Conservation (phyloP, 2,329 filamentous ascomycete species). For the Cadophora malorum region DNA sequence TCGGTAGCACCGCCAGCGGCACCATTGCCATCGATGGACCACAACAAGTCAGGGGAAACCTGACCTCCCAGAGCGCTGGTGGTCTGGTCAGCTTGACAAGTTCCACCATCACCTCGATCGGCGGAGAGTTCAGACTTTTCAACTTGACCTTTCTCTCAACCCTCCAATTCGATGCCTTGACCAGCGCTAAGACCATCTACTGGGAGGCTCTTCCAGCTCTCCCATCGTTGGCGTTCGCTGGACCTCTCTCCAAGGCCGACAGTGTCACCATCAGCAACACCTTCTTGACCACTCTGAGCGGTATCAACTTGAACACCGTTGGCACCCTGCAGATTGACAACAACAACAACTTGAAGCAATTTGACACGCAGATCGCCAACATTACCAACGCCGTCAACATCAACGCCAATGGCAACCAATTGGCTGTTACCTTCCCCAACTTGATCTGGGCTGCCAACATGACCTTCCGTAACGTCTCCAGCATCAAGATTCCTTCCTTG, state of each 20-base stretch:
- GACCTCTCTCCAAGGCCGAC: slow-evolving; percentile 68
- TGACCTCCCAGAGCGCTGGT: slow-evolving; percentile 65
- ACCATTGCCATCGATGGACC: slow-evolving; percentile 66
- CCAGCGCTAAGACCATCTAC: slow-evolving; percentile 68
- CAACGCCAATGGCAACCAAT: slow-evolving; percentile 77
- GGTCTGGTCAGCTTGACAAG: slow-evolving; percentile 69
- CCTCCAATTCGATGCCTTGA: slow-evolving; percentile 71
- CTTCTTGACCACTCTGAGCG: slow-evolving; percentile 76
- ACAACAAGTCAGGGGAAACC: slow-evolving; percentile 60
- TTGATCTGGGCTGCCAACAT: slow-evolving; percentile 80
- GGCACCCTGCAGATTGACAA: slow-evolving; percentile 83
- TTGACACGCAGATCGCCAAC: slow-evolving; percentile 80
- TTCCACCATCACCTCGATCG: slow-evolving; percentile 67
- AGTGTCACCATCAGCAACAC: slow-evolving; percentile 85
- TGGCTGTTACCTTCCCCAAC: slow-evolving; percentile 77
- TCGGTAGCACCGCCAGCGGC: slow-evolving; percentile 42
- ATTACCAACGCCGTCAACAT: slow-evolving; percentile 75
- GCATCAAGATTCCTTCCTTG: slow-evolving; percentile 76
- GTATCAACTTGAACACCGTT: slow-evolving; percentile 80
- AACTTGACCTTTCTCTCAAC: slow-evolving; percentile 72
- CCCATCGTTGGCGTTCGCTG: slow-evolving; percentile 62
- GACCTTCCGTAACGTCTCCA: slow-evolving; percentile 81
- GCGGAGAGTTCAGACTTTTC: slow-evolving; percentile 71
- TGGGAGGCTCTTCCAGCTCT: slow-evolving; percentile 75
- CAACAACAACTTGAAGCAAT: slow-evolving; percentile 79